Conservation (phyloP, 73 alveolate genomes). For the Paramecium bursaria region DNA sequence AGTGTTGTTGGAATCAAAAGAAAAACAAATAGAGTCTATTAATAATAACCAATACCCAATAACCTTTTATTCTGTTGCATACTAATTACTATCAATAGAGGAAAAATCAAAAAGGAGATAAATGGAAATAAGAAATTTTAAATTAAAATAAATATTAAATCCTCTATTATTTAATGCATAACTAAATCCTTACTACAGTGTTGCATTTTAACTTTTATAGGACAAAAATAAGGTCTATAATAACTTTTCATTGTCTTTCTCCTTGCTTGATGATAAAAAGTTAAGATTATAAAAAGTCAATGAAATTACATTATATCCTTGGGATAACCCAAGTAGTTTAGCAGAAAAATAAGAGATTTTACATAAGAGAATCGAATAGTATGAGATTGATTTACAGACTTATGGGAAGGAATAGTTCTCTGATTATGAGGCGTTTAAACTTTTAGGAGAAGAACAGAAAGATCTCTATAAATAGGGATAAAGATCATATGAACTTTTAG, state of each 20-base stretch:
- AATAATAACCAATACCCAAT: not conserved
- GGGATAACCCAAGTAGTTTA: slow-evolving; percentile 12
- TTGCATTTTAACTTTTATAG: slow-evolving; percentile 1
- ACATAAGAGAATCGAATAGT: not conserved
- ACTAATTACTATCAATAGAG: not conserved
- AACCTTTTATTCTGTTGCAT: not conserved
- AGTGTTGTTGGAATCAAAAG: not conserved
- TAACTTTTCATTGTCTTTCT: not conserved
- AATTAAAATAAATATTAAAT: not conserved
- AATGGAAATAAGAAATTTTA: not conserved
- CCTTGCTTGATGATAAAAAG: not conserved
- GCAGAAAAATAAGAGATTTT: not conserved
- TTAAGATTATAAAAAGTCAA: not conserved
- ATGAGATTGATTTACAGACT: not conserved
- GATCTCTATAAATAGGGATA: not conserved
- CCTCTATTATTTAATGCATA: not conserved
- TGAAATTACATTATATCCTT: not conserved
- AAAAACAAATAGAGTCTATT: not conserved
- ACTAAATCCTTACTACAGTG: slow-evolving; percentile 5
- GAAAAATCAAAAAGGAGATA: not conserved
- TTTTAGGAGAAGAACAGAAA: not conserved
- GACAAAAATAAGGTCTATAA: not conserved
- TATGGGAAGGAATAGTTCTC: slow-evolving; percentile 1
- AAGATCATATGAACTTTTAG: not conserved
- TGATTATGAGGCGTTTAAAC: slow-evolving; percentile 11